phyloP scores from a whole-genome alignment of 2,329 filamentous ascomycete genomes.

The Phoma sp. region DNA sequence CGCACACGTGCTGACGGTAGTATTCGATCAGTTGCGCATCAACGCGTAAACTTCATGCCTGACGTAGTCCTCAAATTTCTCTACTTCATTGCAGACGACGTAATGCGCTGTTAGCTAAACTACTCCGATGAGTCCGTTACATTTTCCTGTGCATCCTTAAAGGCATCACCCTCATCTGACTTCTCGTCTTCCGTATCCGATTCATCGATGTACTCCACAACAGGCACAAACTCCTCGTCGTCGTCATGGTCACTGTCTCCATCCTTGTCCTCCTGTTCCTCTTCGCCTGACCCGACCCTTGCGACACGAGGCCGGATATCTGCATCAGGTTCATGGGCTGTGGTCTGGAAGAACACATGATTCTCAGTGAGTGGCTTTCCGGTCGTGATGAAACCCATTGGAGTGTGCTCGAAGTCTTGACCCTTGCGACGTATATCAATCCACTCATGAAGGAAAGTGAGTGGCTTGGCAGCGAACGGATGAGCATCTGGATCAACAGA shows the following conservation, averaged over 20 bases:
- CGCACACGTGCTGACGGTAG: neutral
- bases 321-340: conserved; percentile 4
- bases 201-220: conserved; percentile 22
- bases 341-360: conserved; percentile 61
- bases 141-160: conserved; percentile 14
- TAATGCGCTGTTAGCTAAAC: neutral
- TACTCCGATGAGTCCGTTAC: neutral
- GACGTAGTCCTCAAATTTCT: neutral
- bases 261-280: conserved; percentile 8
- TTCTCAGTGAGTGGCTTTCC: conserved; percentile 57
- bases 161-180: conserved; percentile 16
- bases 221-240: conserved; percentile 23
- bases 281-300: conserved; percentile 12
- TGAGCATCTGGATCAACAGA: conserved; percentile 1
- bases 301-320: conserved; percentile 21
- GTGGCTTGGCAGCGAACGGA: conserved; percentile 35
- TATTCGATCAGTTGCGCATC: neutral
- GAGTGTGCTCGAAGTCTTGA: conserved; percentile 66
- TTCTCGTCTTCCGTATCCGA: conserved; percentile 21
- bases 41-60: no score
- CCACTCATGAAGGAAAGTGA: conserved; percentile 62
- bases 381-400: conserved; percentile 65
- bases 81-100: neutral
- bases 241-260: conserved; percentile 22
- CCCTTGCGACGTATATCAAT: conserved; percentile 61